Conservation (phyloP, 2,329 filamentous ascomycete species). For the Stemphylium vesicarium region DNA sequence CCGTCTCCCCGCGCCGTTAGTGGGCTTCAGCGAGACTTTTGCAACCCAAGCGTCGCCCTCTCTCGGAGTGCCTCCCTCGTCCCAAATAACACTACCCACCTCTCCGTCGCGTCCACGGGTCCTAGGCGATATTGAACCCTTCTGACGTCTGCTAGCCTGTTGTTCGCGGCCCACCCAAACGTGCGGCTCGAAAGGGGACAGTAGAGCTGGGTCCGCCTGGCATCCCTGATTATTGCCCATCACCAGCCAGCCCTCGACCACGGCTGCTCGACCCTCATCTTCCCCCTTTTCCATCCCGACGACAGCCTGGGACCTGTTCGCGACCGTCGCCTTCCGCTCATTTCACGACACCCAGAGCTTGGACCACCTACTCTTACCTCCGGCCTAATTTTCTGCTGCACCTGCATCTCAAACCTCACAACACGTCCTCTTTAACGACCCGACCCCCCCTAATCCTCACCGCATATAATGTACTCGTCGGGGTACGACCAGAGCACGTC, state of each 20-base stretch:
- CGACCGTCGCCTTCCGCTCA: constrained; percentile 20
- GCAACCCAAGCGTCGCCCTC: constrained; percentile 11
- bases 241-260: constrained; percentile 29
- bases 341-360: constrained; percentile 25
- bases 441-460: constrained; percentile 13
- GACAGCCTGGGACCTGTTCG: constrained; percentile 9
- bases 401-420: constrained; percentile 21
- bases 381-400: constrained; percentile 34
- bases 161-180: constrained; percentile 28
- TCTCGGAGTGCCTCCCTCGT: constrained; percentile 1
- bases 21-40: constrained; percentile 8
- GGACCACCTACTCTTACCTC: constrained; percentile 22
- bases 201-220: constrained; percentile 13
- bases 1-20: constrained; percentile 20
- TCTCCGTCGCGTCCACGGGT: constrained; percentile 3
- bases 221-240: constrained; percentile 28
- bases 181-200: constrained; percentile 33
- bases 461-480: constrained; percentile 43
- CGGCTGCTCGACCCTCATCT: constrained; percentile 27
- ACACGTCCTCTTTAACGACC: constrained; percentile 4
- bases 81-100: constrained; percentile 5
- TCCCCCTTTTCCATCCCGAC: constrained; percentile 20
- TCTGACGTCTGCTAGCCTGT: constrained; percentile 17
- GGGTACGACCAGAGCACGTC: constrained; percentile 54
- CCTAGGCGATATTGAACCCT: constrained; percentile 9